Evolutionary conservation across 202 grass and related monocot genomes (phyloP), one percentile per base, ranked within the genome.

Genomic region (Elaeis oleifera): DNA sequence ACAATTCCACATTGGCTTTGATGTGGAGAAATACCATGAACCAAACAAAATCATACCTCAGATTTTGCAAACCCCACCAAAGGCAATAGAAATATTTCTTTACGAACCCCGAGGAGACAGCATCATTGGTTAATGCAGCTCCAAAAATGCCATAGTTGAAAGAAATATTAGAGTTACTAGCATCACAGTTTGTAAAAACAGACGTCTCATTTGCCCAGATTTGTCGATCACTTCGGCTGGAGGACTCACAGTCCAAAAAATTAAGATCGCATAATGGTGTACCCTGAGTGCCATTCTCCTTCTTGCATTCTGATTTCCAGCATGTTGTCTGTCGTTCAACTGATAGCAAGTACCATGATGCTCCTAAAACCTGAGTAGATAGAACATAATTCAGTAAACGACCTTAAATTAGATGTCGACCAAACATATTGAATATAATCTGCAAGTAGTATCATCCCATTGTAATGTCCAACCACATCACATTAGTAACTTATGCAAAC

Each of bases 261-360:
- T 59, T 59, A 59, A 29, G 27, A 17, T 59, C 25, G 31, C 57
- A 59, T 27, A 25, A 27, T 8, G 5, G 15, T 25, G 15, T 59
- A n/a, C 17, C 25, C 16, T 13, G 57, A 25, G 57, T 27, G 15
- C 57, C 57, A n/a, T 24, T 59, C 27, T 59, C 57, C 14, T 17
- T 26, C 15, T 17, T 27, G 57, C 57, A 59, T 28, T 59, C 23
- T 17, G 57, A 59, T 59, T 59, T 13, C 57, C 57, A 59, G 25
- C 57, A 59, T 31, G 57, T 31, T 59, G 57, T 28, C 25, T 59
- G 57, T 31, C 57, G 57, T 31, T 59, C 57, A 16, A 59, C 23
- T 27, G 25, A 17, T 16, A 59, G 25, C 27, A 59, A 17, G 27
- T 29, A 59, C 23, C 27, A 59, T 24, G 27, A 27, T 31, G 57